Conservation (phyloP, 305 asterid genomes). For the Salvia sclarea region DNA sequence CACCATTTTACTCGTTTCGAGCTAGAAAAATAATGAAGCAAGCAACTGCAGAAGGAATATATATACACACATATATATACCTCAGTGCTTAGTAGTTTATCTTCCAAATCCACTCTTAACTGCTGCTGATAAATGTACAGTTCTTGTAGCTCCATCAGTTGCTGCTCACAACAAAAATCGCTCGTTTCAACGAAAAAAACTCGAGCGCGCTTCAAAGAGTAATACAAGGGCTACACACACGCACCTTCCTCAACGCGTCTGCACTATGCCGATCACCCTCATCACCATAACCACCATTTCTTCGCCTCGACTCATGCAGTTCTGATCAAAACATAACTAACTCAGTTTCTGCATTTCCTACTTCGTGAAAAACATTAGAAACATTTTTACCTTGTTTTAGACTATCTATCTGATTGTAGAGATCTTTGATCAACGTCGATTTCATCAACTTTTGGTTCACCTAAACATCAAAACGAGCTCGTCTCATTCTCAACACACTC, state of each 20-base stretch:
- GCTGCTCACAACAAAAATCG: slow-evolving; percentile 35
- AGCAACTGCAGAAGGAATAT: not conserved
- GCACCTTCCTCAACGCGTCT: slow-evolving; percentile 46
- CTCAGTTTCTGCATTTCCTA: not conserved
- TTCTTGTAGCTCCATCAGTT: slow-evolving; percentile 51
- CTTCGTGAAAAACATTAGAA: not conserved
- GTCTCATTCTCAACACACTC: not conserved
- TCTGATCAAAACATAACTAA: slow-evolving; percentile 33
- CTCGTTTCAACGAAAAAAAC: not conserved
- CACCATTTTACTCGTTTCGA: not conserved
- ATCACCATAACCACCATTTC: slow-evolving; percentile 34
- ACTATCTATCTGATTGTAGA: slow-evolving; percentile 42
- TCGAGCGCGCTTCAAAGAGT: not conserved
- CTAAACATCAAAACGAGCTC: slow-evolving; percentile 24
- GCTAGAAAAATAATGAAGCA: not conserved
- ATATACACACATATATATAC: slow-evolving; percentile 39
- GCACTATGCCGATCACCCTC: slow-evolving; percentile 33
- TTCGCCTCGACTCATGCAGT: slow-evolving; percentile 37
- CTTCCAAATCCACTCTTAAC: slow-evolving; percentile 41
- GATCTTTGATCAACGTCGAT: slow-evolving; percentile 41
- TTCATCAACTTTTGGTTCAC: slow-evolving; percentile 48
- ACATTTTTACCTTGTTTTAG: slow-evolving; percentile 39
- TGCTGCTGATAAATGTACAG: slow-evolving; percentile 45
- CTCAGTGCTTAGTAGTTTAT: slow-evolving; percentile 44
- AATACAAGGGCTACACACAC: slow-evolving; percentile 26